Percentiles rank a stretch among this genome's conserved stretches.
phyloP scores from a whole-genome alignment of 257 asterid genomes.

The Prunella vulgaris region DNA sequence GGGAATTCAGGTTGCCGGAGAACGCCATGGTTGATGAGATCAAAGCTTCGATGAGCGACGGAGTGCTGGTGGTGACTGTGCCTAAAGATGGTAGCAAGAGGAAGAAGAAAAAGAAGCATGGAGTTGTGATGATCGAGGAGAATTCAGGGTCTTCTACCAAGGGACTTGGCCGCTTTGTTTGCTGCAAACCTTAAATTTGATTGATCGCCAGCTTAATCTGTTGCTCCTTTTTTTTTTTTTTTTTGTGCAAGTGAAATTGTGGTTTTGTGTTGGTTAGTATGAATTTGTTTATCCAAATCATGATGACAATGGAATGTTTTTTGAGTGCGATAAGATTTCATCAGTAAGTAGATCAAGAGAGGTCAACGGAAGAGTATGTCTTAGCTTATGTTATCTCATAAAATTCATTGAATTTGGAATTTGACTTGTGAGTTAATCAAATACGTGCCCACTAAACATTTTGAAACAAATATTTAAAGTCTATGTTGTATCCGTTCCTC shows the following conservation, averaged over 20 bases:
- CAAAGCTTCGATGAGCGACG: conserved; percentile 41
- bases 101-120: conserved; percentile 28
- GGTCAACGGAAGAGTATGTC: background rate
- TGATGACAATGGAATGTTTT: background rate
- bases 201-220: too few species aligned
- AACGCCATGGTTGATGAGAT: conserved; percentile 33
- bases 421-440: background rate
- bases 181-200: conserved; percentile 46
- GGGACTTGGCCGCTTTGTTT: conserved; percentile 35
- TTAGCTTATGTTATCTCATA: background rate
- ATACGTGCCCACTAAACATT: background rate
- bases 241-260: background rate
- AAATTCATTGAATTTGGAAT: background rate
- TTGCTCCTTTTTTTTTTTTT: background rate
- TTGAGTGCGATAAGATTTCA: background rate
- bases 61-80: conserved; percentile 40
- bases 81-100: conserved; percentile 30
- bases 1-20: conserved; percentile 45
- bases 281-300: background rate
- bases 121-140: conserved; percentile 28
- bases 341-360: background rate
- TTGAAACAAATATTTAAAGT: too few species aligned
- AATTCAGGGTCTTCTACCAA: conserved; percentile 18
- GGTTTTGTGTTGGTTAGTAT: background rate
- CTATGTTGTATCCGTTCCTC: too few species aligned